Evolutionary conservation across 129 eudicot genomes (phyloP), one percentile per base, ranked within the genome.

Genomic region (Saussurea involucrata): DNA sequence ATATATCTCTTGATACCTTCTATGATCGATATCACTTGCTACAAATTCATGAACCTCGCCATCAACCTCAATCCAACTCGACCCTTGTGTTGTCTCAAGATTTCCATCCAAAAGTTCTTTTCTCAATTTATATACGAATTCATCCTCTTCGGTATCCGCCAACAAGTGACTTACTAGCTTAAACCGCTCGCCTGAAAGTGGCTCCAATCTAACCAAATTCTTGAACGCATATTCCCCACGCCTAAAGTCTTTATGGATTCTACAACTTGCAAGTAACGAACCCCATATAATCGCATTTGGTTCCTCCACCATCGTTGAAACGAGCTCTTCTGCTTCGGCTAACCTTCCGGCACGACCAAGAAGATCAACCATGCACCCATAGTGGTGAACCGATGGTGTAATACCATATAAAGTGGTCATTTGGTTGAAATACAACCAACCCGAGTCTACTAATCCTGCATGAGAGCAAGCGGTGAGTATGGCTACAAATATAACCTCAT

Each of bases 301-400:
- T 63, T 81, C 76, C 75, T 58, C 84, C 13, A 10, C 36, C 88
- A 84, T 84, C 29, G 80, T 65, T 2, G 73, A 57, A 10, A 87
- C 76, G 18, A 87, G 75, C 18, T 81, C 86, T 29, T 87, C 80
- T 27, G 86, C 90, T 34, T 87, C 82, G 8, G 60, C 74, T 37
- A 84, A 68, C 74, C 79, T 70, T 64, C 88, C 86, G 4, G 88
- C 88, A 13, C 88, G 88, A 21, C 82, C 81, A 37, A 87, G 80
- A 72, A 87, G 90, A 69, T 87, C 88, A 8, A 83, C 88, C 88
- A 81, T 81, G 86, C 88, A 87, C 42, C 90, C 88, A 22, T 80
- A 83, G 69, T 87, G 90, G 72, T 87, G 82, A 70, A 87, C 71
- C 17, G 86, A 80, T 17, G 88, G 88, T 70, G 63, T 81, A 22